Evolutionary conservation across 1,284 basidiomycete species (phyloP).

Genomic region (Microbotryum silenes-acaulis): DNA sequence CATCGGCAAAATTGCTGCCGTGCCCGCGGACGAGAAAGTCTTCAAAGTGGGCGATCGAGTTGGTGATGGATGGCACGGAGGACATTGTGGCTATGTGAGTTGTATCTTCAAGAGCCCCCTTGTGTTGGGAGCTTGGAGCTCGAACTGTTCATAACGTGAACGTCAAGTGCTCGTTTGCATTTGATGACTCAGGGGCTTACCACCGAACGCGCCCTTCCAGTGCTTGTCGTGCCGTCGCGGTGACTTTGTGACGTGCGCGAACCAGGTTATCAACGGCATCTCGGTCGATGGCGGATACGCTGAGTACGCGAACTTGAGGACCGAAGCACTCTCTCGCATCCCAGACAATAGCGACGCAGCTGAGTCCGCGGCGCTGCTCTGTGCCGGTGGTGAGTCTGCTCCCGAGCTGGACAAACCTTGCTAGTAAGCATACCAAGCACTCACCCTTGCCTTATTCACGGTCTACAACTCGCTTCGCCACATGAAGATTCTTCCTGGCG

Average conservation of each 20-base stretch:
- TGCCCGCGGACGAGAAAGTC: conserved; percentile 25
- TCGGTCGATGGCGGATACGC: conserved; percentile 40
- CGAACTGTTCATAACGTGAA: too few relatives aligned
- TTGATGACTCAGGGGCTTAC: too few relatives aligned
- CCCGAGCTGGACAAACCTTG: too few relatives aligned
- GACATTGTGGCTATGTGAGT: conserved; percentile 22
- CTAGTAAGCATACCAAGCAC: not conserved
- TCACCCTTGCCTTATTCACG: conserved; percentile 13
- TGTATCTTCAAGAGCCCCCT: too few relatives aligned
- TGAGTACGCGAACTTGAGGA: conserved; percentile 41
- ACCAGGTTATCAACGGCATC: conserved; percentile 37
- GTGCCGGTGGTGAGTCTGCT: conserved; percentile 36
- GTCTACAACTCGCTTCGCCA: conserved; percentile 42
- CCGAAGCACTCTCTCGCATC: conserved; percentile 40
- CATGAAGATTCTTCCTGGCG: conserved; percentile 33
- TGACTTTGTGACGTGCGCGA: conserved; percentile 32
- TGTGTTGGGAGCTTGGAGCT: too few relatives aligned
- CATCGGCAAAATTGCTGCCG: too few relatives aligned
- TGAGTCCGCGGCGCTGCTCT: conserved; percentile 45
- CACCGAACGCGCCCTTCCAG: conserved; percentile 5
- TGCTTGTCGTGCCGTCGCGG: conserved; percentile 36
- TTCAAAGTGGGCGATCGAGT: conserved; percentile 39
- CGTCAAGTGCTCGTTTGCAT: too few relatives aligned
- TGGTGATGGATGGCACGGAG: conserved; percentile 30
- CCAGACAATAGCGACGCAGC: conserved; percentile 41